Base-by-base conservation (phyloP, 2,329 filamentous ascomycete genomes). In the Alternaria atra region DNA sequence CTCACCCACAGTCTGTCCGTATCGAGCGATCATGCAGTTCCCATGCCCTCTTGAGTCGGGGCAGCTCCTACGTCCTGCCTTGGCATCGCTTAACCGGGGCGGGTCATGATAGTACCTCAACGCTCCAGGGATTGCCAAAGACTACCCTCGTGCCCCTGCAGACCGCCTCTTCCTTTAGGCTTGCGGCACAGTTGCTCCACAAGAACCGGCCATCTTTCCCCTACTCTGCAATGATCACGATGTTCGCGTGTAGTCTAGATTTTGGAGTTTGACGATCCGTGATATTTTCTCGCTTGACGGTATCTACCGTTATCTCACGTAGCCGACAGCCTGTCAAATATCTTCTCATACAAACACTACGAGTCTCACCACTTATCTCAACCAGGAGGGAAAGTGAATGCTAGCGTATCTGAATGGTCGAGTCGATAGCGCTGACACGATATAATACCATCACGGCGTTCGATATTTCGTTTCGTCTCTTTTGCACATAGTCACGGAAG, bases 91-190 rank as follows among this genome's bases (percentile, higher is more conserved):
- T 44, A 43, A 46, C 50, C 42, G 55, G 55, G 42, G 40, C 27
- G 50, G 55, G 50, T 25, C 29, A 23, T 43, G 27, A 54, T 58
- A 58, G 55, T 37, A 58, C 50, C 55, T 58, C 55, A 58, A 58
- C 55, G 35, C 48, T 52, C 50, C 48, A 46, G 37, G 32, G 47
- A 54, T 43, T 23, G 32, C 35, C 39, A 46, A 17, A 27, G 5
- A 23, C 40, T 42, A 54, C 50, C 20, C 46, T 12, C 13, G 20
- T 35, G 46, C 46, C 46, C 46, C 46, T 54, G 37, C 42, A 47
- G 55, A 58, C 55, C 55, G 55, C 55, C 55, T 58, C 55, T 58
- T 55, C 46, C 29, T 17, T 20, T 17, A 40, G 17, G 8, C 37
- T 40, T 23, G 17, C 39, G 25, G 35, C 54, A 40, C 54, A 35